Evolutionary conservation across 1,284 basidiomycete genomes (phyloP).

Genomic region (Ceratobasidium sp.): DNA sequence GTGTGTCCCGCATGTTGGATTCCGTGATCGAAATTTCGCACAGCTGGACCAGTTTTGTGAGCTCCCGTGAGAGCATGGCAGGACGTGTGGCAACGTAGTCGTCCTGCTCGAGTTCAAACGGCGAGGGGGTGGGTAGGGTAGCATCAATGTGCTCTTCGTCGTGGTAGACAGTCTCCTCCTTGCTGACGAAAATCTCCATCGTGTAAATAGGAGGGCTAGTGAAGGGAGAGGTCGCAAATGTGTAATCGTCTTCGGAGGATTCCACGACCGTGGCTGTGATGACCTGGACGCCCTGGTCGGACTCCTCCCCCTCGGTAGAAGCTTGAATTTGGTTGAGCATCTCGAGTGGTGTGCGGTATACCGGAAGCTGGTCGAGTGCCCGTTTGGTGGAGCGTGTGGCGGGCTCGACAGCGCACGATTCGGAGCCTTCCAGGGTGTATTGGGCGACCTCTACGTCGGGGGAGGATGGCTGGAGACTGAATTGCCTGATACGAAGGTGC

Average conservation of each 20-base stretch:
- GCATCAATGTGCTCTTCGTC: neutral
- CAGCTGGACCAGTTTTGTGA: neutral
- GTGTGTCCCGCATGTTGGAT: neutral
- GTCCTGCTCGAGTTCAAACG: neutral
- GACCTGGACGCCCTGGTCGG: neutral
- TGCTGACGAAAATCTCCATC: slow-evolving; percentile 19
- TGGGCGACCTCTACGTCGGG: neutral
- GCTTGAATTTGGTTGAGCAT: neutral
- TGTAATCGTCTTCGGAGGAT: neutral
- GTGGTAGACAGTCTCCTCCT: slow-evolving; percentile 3
- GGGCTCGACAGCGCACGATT: neutral
- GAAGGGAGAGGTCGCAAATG: slow-evolving; percentile 11
- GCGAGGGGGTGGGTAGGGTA: no score
- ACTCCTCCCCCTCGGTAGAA: neutral
- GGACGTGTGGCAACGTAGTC: neutral
- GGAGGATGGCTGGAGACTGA: neutral
- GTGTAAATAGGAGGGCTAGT: neutral
- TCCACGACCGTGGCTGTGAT: neutral
- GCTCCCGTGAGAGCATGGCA: neutral
- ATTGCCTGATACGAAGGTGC: neutral
- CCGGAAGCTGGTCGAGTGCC: neutral
- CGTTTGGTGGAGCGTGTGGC: neutral
- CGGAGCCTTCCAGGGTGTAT: neutral
- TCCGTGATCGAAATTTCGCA: neutral
- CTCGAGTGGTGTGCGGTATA: slow-evolving; percentile 10